Conservation (phyloP, 129 eudicot genomes). For the Flaveria linearis region DNA sequence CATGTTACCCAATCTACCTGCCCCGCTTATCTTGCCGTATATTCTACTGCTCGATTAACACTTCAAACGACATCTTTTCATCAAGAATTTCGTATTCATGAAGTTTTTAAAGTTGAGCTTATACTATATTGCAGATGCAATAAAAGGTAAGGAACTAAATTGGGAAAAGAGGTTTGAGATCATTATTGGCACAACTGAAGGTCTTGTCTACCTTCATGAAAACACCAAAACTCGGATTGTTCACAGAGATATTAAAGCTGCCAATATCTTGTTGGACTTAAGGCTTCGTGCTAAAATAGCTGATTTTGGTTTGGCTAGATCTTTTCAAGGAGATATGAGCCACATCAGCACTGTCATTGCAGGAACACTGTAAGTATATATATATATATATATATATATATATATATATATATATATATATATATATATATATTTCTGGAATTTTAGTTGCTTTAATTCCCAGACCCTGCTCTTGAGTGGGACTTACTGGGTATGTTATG, state of each 20-base stretch:
- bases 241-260: constrained; percentile 79
- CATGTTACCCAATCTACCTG: neutral
- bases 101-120: neutral
- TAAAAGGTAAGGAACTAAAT: constrained; percentile 53
- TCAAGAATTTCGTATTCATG: neutral
- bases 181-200: constrained; percentile 67
- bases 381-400: too few species aligned
- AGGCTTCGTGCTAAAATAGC: constrained; percentile 74
- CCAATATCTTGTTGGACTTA: constrained; percentile 71
- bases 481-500: too few species aligned
- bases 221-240: constrained; percentile 60
- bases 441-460: neutral
- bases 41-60: neutral
- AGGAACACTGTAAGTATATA: constrained; percentile 66
- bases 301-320: constrained; percentile 86
- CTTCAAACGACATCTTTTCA: neutral
- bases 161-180: constrained; percentile 78
- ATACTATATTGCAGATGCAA: constrained; percentile 46
- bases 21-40: neutral
- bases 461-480: too few species aligned
- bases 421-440: neutral
- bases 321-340: constrained; percentile 79
- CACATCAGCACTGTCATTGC: constrained; percentile 88
- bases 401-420: too few species aligned
- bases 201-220: constrained; percentile 85